Evolutionary conservation across 495 filamentous ascomycete species (phyloP), one percentile per base, ranked within the genome.

Genomic region (Penicillium parvum): DNA sequence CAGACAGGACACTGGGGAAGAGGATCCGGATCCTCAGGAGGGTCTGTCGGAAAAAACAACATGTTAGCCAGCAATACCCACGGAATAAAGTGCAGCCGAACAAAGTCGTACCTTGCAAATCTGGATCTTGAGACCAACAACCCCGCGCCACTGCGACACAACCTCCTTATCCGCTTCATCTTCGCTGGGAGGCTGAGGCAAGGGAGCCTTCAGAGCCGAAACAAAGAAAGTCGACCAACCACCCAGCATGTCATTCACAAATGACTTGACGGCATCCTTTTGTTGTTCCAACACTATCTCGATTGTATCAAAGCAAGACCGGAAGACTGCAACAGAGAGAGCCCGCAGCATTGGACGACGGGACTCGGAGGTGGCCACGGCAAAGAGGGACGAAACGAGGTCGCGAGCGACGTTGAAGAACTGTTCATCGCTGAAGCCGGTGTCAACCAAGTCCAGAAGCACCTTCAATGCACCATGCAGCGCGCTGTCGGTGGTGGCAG

Each of bases 261-360:
- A 98, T 1, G 73, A 74, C 60, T 86, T 89, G 37, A 98, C 88
- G 20, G 84, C 85, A 28, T 68, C 75, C 56, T 86, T 85, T 63
- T 96, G 86, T 45, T 90, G 86, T 45, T 95, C 90, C 68, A 94
- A 82, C 43, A 97, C 85, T 74, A 95, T 90, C 62, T 96, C 90
- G 71, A 98, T 77, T 38, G 88, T 89, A 63, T 97, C 89, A 58
- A 97, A 91, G 63, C 86, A 95, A 17, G 82, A 80, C 15, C 86
- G 78, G 72, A 97, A 96, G 27, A 96, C 86, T 15, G 83, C 82
- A 8, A 96, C 81, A 12, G 94, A 86, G 52, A 97, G 66, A 27
- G 87, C 86, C 19, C 92, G 79, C 35, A 95, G 69, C 17, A 77
- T 80, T 11, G 82, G 73, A 47, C 85, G 89, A 55, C 86, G 83